A percentile compares a stretch with the other conserved stretches of the same genome.
Conservation (phyloP, 768 basidiomycete genomes). For the Punctularia strigosozonata region DNA sequence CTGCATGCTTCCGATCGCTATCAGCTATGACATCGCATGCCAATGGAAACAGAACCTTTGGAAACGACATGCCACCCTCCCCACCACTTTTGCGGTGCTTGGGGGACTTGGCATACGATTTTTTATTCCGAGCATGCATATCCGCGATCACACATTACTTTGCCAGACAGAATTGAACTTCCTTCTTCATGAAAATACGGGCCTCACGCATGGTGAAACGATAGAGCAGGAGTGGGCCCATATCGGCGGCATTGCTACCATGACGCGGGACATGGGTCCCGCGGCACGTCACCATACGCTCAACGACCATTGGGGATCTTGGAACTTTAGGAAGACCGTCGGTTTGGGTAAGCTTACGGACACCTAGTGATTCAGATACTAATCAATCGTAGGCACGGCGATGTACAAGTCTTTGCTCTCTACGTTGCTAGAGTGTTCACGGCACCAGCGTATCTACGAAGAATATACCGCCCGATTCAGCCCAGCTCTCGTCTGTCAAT, state of each 20-base stretch:
- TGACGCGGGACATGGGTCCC: conserved; percentile 9
- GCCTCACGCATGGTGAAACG: conserved; percentile 14
- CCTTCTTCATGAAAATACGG: conserved; percentile 17
- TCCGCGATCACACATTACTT: conserved; percentile 14
- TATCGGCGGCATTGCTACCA: conserved; percentile 4
- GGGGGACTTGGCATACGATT: too few species aligned
- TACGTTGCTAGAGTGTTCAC: conserved; percentile 1
- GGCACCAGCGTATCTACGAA: not conserved
- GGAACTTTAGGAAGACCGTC: conserved; percentile 18
- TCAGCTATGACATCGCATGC: too few species aligned
- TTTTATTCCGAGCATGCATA: conserved; percentile 23
- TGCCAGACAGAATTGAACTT: conserved; percentile 16
- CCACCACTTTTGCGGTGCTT: too few species aligned
- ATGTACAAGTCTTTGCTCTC: conserved; percentile 7
- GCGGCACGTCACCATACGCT: conserved; percentile 5
- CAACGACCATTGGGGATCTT: conserved; percentile 14
- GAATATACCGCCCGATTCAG: conserved; percentile 1
- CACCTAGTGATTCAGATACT: conserved; percentile 2
- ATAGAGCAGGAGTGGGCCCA: conserved; percentile 12
- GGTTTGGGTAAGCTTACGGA: conserved; percentile 10
- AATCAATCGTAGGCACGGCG: not conserved
- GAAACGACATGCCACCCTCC: too few species aligned
- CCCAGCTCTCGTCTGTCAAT: not conserved
- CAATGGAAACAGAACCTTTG: too few species aligned
- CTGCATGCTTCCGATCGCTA: too few species aligned